Base-by-base conservation (phyloP, 331 rosid genomes). In the Ulmus americana region DNA sequence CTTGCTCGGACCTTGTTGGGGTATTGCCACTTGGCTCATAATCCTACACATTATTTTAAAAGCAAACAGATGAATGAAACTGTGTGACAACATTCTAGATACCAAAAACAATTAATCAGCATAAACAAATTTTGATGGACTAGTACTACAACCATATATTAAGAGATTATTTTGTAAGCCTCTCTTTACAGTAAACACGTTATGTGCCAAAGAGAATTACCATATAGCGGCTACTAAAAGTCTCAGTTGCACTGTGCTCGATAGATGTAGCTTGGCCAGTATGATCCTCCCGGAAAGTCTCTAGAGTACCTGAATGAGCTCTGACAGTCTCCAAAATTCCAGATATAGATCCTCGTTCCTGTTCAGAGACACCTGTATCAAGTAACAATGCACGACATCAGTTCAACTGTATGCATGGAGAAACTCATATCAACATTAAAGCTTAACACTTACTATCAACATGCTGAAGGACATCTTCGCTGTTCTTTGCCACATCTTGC, bases 11-110 rank as follows among this genome's bases (percentile, higher is more conserved):
- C 74, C 88, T 74, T 49, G 64, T 28, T 3, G 98, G 98, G 5
- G 98, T 87, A 15, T 72, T 68, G 16, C 95, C 98, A 35, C 77
- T 82, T 14, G 95, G 82, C 57, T 92, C 98, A 56, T 92, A 92
- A 67, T 92, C 98, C 98, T 92, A 74, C 82, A 67, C 15, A 35
- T 61, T 14, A 5, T 65, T 55, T 43, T 7, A 39, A 55, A 59
- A 61, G 13, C 55, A 61, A 10, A 7, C 15, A 62, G 39, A 42
- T 13, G 12, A 15, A 15, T 52, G 38, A 39, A 28, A 38, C 11
- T 0, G 13, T 0, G 13, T 43, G 28, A 60, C 35, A 60, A 54
- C 3, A 54, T 54, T 54, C 9, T 54, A 8, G 38, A 10, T 11
- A 35, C 2, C 40, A 20, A 28, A 8, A 56, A 18, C 6, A 5